These are phyloP conservation scores for Plasmodium knowlesi DNA, from an alignment of 169 alveolate species.

Conservation along the genomic window DNA sequence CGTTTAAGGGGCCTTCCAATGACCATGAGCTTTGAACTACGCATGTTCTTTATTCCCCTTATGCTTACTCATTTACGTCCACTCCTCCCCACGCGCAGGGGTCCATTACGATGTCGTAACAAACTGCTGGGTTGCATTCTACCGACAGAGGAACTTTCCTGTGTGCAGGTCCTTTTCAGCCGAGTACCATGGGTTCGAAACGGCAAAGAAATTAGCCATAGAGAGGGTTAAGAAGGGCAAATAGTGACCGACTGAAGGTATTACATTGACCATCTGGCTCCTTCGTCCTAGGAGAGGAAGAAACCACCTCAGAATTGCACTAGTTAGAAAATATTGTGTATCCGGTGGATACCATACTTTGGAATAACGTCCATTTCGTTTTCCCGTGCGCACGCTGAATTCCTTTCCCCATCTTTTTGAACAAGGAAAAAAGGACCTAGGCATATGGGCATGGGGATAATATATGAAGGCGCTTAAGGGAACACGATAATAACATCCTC, in stretches of 20 bases:
- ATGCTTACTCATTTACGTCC: background rate
- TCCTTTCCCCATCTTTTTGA: background rate
- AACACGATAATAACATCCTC: background rate
- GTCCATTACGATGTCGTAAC: conserved; percentile 68
- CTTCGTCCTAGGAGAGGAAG: background rate
- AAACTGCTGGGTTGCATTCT: conserved; percentile 64
- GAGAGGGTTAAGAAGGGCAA: conserved; percentile 34
- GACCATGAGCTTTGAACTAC: background rate
- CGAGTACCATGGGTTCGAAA: conserved; percentile 73
- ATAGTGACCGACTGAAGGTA: background rate
- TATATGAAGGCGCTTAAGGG: background rate
- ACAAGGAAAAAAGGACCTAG: background rate
- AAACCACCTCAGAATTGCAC: background rate
- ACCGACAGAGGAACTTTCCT: conserved; percentile 59
- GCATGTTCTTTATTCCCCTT: background rate
- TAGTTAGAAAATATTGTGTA: background rate
- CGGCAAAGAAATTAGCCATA: conserved; percentile 65
- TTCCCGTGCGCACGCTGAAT: background rate
- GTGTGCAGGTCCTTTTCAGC: conserved; percentile 74
- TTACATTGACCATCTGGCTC: background rate
- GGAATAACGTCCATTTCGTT: background rate
- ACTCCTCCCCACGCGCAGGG: background rate
- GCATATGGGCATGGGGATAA: background rate
- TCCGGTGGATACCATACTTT: background rate
- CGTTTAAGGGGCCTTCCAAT: background rate